These are phyloP conservation scores for Diaporthe citrichinensis DNA, from an alignment of 2,329 filamentous ascomycete genomes.

Conservation along the genomic window DNA sequence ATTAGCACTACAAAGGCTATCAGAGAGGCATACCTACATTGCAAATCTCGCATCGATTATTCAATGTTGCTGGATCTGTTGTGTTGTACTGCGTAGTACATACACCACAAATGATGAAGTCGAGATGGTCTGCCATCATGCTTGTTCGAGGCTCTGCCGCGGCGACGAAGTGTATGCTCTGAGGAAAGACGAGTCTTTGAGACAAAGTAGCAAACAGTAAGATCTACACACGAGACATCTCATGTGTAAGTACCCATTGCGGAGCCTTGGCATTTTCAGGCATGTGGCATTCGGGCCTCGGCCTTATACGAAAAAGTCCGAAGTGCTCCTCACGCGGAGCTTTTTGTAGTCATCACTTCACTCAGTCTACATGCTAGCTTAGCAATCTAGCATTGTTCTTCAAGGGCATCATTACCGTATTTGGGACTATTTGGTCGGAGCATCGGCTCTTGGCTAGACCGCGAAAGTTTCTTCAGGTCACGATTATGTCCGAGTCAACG, in stretches of 20 bases:
- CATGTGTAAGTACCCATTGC: background rate
- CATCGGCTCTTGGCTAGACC: background rate
- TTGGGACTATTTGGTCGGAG: background rate
- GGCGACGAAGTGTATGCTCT: background rate
- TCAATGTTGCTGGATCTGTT: conserved; percentile 15
- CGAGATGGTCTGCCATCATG: background rate
- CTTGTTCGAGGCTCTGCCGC: background rate
- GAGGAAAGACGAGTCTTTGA: background rate
- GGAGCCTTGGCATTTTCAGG: background rate
- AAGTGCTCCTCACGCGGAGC: background rate
- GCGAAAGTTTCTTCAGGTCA: background rate
- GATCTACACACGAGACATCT: background rate
- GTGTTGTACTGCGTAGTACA: conserved; percentile 3
- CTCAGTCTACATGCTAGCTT: background rate
- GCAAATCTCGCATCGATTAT: conserved; percentile 2
- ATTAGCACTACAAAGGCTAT: background rate
- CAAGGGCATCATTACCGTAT: background rate
- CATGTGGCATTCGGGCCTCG: background rate
- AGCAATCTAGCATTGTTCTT: background rate
- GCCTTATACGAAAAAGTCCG: background rate
- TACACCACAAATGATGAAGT: background rate
- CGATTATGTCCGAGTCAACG: background rate
- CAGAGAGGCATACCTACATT: background rate
- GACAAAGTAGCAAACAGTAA: background rate
- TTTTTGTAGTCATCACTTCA: background rate